Base-by-base conservation (phyloP, 306 rosid genomes). In the Sicyos baderoa region DNA sequence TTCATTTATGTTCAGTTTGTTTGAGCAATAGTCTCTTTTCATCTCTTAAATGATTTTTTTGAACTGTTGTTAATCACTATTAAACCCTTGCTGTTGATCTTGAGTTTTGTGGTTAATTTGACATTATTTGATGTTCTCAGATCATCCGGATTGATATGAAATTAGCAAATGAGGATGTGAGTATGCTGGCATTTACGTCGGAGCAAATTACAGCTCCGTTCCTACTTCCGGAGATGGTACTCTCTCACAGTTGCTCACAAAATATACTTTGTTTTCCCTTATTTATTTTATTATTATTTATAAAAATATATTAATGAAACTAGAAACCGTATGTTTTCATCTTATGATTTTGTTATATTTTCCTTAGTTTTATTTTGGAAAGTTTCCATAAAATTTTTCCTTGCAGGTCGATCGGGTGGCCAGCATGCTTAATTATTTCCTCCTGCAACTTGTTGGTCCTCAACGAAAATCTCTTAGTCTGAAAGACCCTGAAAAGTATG, bases 181-280 rank as follows among this genome's bases (percentile, higher is more conserved):
- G 88, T 48, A 82, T 94, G 97, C 88, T 90, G 79, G 86, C 96
- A 72, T 90, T 90, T 79, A 90, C 97, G 21, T 84, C 97, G 6
- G 97, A 94, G 77, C 96, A 94, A 76, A 94, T 94, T 53, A 94
- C 96, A 18, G 97, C 72, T 67, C 99, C 99, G 59, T 94, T 94
- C 85, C 87, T 94, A 57, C 97, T 94, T 79, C 92, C 99, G 64
- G 99, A 94, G 89, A 94, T 94, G 99, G 99, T 94, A 61, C 19
- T 37, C 23, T 70, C 32, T 50, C 55, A 6, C 27, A 16, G 52
- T 48, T 50, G 45, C 32, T 40, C 23, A 16, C 19, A 11, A 35
- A 54, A 35, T 7, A 12, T 47, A 49, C 18, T 49, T 14, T 49
- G 15, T 49, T 49, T 49, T 4, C 6, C n/a, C 0, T 49, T 4